Evolutionary conservation across 2,329 filamentous ascomycete species (phyloP), one percentile per base, ranked within the genome.

Genomic region (Trichoderma harzianum): DNA sequence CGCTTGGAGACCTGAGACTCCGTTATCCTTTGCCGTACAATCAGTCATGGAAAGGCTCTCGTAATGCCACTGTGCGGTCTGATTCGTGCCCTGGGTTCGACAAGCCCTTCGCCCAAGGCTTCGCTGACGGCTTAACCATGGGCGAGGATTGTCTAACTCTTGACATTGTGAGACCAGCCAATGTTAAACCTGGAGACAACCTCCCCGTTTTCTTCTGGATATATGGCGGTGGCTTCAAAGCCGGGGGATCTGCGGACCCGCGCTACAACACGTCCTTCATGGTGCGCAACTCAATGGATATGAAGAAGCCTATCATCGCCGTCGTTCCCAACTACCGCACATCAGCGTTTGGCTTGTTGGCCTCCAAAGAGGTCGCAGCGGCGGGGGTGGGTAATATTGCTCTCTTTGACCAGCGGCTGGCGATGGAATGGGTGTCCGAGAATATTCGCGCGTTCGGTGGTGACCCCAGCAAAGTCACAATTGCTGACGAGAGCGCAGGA

Each of bases 401-500:
- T 10, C 57, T 78, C 3, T 73, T 78, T 0, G 77, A 78, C 3
- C 85, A 88, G 76, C 79, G 84, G 2, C 73, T 86, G n/a, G 86
- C 83, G 0, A 77, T 87, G 3, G 76, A 79, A 36, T 88, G 86
- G 86, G 78, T 88, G 36, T 83, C 84, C 69, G 83, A 83, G 58
- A 88, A 85, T 73, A 86, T 87, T 60, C 79, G 74, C 6, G 79
- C 80, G 4, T 87, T 87, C 51, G 85, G 85, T 21, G 86, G 86
- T 16, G 80, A 85, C 36, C 80, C 82, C 2, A 69, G 75, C 2
- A 82, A 84, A 55, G 84, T 88, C 7, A 86, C 84, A 2, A 78
- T 88, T 34, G 87, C 84, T 79, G 87, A 86, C 28, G 85, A 89
- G 78, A 86, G 83, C 1, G 85, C 87, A 0, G 87, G 87, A 2